A percentile compares a stretch with the other conserved stretches of the same genome.
Conservation (phyloP, 2,329 filamentous ascomycete genomes). For the Diaporthe vaccinii region DNA sequence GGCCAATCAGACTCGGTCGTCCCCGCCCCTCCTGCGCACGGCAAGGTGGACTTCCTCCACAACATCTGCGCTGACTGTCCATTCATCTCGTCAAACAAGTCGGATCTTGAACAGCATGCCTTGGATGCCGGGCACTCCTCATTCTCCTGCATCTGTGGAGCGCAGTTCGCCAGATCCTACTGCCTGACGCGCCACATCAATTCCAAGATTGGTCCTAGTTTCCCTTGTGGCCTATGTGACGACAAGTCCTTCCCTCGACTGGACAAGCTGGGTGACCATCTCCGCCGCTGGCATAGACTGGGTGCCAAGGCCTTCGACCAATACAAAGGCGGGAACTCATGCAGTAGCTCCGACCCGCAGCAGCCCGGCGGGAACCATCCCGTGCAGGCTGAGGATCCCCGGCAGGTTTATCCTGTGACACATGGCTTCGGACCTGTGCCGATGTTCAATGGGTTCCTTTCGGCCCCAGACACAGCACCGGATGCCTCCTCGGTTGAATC, state of each 20-base stretch:
- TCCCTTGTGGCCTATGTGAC: not conserved
- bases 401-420: not conserved
- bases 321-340: not conserved
- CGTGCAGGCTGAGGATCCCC: not conserved
- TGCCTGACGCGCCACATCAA: conserved; percentile 6
- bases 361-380: not conserved
- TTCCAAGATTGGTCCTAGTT: not conserved
- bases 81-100: not conserved
- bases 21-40: not conserved
- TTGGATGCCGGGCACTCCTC: not conserved
- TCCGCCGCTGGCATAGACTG: not conserved
- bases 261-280: conserved; percentile 1
- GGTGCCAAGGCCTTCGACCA: not conserved
- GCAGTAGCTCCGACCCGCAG: not conserved
- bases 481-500: not conserved
- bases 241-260: not conserved
- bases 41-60: not conserved
- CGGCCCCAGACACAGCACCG: not conserved
- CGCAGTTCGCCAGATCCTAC: not conserved
- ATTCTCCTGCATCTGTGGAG: not conserved
- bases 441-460: not conserved
- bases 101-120: not conserved
- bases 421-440: not conserved
- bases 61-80: not conserved
- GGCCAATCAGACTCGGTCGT: not conserved